Base-by-base conservation (phyloP, 352 stramenopile species). In the Pythium rishiriense region DNA sequence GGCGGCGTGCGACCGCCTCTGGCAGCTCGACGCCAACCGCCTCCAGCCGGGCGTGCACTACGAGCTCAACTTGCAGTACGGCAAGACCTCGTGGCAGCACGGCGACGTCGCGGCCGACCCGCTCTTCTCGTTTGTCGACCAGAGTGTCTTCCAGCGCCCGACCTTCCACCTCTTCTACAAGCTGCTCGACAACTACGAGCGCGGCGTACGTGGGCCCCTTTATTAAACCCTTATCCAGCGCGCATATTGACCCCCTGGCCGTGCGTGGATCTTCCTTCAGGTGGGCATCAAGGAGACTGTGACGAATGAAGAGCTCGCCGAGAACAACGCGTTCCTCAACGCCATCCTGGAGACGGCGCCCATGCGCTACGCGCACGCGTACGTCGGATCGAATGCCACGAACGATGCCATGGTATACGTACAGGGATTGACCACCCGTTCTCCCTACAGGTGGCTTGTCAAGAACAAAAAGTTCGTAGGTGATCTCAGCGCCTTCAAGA, bases 321-420 rank as follows among this genome's bases (percentile, higher is more conserved):
- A 99, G 76, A 98, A 97, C 59, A 83, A 87, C 42, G 72, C 66
- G 14, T 99, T 98, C 71, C 78, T 99, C 33, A 90, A 97, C 49
- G 94, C 90, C 15, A 74, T 98, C 56, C 84, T 98, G 51, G 81
- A 98, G 56, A 98, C 94, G 15, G 79, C 81, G 28, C 88, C 92
- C 11, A 98, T 98, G 93, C 93, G 94, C 62, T 99, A 98, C 72
- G 87, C 79, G 25, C 90, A 97, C 73, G 76, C 87, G 74, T 98
- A 90, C 67, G 61, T 66, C 24, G 21, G n/a, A n/a, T n/a, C n/a
- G n/a, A n/a, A n/a, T n/a, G n/a, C n/a, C n/a, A n/a, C n/a, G n/a
- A n/a, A n/a, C n/a, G n/a, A n/a, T n/a, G n/a, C n/a, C n/a, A n/a
- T n/a, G n/a, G n/a, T n/a, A n/a, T n/a, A n/a, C n/a, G n/a, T n/a